A percentile compares a stretch with the other conserved stretches of the same genome.
Conservation (phyloP, 306 rosid genomes). For the Rubus parviflorus region DNA sequence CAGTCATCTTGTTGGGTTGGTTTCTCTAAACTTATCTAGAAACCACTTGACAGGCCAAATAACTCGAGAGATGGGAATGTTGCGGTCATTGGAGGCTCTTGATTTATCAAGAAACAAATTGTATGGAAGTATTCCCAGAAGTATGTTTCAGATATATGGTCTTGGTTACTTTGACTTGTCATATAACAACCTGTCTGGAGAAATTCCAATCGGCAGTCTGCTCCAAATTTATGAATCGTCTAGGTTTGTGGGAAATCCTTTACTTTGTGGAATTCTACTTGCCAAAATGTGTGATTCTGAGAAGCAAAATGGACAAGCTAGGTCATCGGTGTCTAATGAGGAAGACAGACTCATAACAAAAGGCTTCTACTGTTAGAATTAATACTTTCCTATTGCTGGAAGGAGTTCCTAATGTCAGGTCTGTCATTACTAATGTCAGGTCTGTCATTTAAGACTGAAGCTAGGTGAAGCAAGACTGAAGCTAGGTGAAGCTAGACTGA, state of each 20-base stretch:
- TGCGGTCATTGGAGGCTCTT: background rate
- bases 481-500: no score
- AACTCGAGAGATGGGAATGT: constrained; percentile 21
- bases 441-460: no score
- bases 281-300: background rate
- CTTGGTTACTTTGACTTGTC: rapidly evolving
- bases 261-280: background rate
- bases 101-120: constrained; percentile 36
- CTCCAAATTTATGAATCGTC: background rate
- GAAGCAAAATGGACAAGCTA: background rate
- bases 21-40: constrained; percentile 17
- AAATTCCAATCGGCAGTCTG: background rate
- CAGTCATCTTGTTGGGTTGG: background rate
- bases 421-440: no score
- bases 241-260: background rate
- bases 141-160: background rate
- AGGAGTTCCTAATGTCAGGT: no score
- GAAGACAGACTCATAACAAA: no score
- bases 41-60: constrained; percentile 33
- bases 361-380: no score
- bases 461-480: no score
- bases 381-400: no score
- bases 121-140: constrained; percentile 30
- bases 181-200: background rate
- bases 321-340: no score